Evolutionary conservation across 2,329 filamentous ascomycete species (phyloP).

Genomic region (Aspergillus flavus): DNA sequence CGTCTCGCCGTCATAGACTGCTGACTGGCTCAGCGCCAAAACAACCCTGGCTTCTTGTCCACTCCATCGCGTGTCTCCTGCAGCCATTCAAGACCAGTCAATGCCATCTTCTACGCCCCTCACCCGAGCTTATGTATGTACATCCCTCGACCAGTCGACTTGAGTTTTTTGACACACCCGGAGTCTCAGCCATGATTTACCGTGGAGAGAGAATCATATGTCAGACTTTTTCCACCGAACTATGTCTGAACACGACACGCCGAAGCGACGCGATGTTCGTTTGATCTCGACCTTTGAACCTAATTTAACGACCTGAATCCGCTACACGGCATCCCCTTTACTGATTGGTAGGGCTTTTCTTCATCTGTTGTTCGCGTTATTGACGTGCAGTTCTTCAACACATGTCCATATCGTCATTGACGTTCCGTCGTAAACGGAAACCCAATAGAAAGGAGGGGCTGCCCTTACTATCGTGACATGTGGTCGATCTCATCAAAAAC

Average conservation of each 20-base stretch:
- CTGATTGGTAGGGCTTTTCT: not conserved
- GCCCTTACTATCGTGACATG: too few relatives aligned
- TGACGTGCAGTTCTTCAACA: not conserved
- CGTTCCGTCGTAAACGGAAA: not conserved
- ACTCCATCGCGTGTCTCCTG: constrained; percentile 25
- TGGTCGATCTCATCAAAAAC: not conserved
- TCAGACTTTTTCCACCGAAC: not conserved
- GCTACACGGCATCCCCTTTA: not conserved
- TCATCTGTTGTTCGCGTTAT: not conserved
- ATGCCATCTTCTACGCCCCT: constrained; percentile 1
- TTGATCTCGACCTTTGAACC: not conserved
- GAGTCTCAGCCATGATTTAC: constrained; percentile 4
- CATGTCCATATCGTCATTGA: not conserved
- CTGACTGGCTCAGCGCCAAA: constrained; percentile 32
- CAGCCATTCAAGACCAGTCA: constrained; percentile 7
- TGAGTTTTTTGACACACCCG: constrained; percentile 5
- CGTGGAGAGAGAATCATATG: not conserved
- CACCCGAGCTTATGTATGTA: constrained; percentile 7
- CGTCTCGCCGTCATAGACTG: constrained; percentile 24
- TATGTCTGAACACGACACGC: constrained; percentile 1
- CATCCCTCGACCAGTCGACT: constrained; percentile 14
- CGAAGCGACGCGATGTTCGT: not conserved
- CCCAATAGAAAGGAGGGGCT: not conserved
- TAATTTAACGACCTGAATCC: not conserved
- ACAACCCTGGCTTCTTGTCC: constrained; percentile 26